Base-by-base conservation (phyloP, 371 early-diverging fungal genomes). In the Saksenaea vasiformis region DNA sequence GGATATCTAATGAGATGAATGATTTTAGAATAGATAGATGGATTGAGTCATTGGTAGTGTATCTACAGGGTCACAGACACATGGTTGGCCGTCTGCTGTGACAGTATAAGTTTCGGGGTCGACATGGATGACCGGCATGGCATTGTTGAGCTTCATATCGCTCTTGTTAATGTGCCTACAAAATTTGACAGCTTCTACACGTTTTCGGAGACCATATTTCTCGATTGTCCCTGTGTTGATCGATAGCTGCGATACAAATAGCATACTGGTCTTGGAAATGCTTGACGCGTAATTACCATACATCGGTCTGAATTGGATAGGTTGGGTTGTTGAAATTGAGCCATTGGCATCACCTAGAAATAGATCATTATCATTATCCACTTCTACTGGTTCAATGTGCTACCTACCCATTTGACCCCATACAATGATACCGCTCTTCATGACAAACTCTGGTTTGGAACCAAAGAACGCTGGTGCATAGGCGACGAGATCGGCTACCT, bases 31-130 rank as follows among this genome's bases (percentile, higher is more conserved):
- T 22, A 95, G 72, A 65, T 87, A 88, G 31, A 87, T 79, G 35
- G 82, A 70, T 56, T 92, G 93, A 9, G 90, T 84, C 71, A 96
- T 73, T 0, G 95, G 91, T 54, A 95, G 70, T 31, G 72, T 76
- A 0, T 78, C 77, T 0, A 89, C 91, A 14, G 95, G 94, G 28
- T 82, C 87, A 69, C 91, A 90, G n/a, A 75, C 80, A 54, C 90
- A 84, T 8, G 75, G 68, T 59, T 80, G 72, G 14, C 94, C 95
- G 68, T 95, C 91, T 3, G 91, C 91, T n/a, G 70, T 84, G 14
- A 95, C 95, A 26, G 82, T 82, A 67, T 94, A 95, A 1, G 94
- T 95, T 70, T 95, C 96, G 0, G 97, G 94, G 64, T 97, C 94
- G 0, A 96, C 94, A 0, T 80, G 64, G 9, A 96, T 89, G 3